phyloP scores from a whole-genome alignment of 441 rosid species.

The Hura crepitans region DNA sequence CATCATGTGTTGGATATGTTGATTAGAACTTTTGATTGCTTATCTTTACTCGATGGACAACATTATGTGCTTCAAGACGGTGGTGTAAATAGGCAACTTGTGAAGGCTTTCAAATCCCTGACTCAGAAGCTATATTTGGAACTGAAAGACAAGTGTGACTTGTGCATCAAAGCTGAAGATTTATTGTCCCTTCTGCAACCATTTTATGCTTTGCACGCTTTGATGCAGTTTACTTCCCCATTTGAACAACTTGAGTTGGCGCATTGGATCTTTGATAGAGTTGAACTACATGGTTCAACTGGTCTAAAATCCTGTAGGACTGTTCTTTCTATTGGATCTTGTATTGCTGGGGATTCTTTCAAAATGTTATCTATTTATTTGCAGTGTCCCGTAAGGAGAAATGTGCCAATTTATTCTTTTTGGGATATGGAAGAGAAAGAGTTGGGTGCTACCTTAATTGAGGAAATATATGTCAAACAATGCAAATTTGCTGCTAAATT shows the following conservation, averaged over 20 bases:
- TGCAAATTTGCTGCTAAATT: constrained; percentile 53
- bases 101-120: constrained; percentile 43
- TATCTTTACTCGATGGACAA: constrained; percentile 35
- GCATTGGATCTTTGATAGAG: constrained; percentile 50
- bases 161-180: constrained; percentile 44
- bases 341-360: constrained; percentile 64
- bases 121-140: constrained; percentile 40
- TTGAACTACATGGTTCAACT: constrained; percentile 32
- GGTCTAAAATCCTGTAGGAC: constrained; percentile 31
- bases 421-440: constrained; percentile 50
- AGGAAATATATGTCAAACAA: constrained; percentile 51
- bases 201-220: constrained; percentile 50
- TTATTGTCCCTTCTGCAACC: constrained; percentile 47
- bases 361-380: constrained; percentile 50
- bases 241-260: constrained; percentile 59
- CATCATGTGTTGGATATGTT: constrained; percentile 52
- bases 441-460: constrained; percentile 48
- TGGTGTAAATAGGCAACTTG: constrained; percentile 33
- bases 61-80: constrained; percentile 26
- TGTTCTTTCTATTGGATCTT: constrained; percentile 52
- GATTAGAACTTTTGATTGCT: constrained; percentile 44
- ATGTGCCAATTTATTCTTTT: constrained; percentile 38
- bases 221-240: constrained; percentile 60
- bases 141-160: constrained; percentile 42
- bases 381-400: constrained; percentile 45